phyloP scores from a whole-genome alignment of 2,329 filamentous ascomycete genomes.

The Cordyceps farinosa region DNA sequence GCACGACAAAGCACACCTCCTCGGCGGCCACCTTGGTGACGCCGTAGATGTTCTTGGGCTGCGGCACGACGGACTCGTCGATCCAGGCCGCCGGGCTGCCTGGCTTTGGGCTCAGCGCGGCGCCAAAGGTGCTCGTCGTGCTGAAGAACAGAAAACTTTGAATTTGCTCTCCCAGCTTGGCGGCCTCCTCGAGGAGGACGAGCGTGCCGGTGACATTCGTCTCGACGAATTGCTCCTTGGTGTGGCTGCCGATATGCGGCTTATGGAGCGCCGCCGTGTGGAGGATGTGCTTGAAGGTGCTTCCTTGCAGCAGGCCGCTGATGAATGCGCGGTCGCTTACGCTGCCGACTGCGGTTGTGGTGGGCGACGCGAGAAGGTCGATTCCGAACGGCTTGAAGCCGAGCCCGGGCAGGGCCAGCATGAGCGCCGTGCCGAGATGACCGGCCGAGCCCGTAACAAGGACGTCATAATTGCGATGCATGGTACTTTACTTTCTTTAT shows the following conservation, averaged over 20 bases:
- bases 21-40: constrained; percentile 47
- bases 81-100: constrained; percentile 43
- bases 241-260: constrained; percentile 43
- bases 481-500: not conserved
- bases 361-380: constrained; percentile 38
- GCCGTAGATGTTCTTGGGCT: constrained; percentile 48
- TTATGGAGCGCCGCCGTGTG: constrained; percentile 47
- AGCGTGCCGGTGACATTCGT: constrained; percentile 44
- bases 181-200: constrained; percentile 39
- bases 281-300: constrained; percentile 39
- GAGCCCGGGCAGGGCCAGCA: constrained; percentile 38
- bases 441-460: constrained; percentile 46
- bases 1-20: constrained; percentile 42
- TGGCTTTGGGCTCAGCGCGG: constrained; percentile 34
- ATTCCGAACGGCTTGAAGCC: constrained; percentile 42
- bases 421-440: constrained; percentile 44
- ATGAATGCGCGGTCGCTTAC: constrained; percentile 36
- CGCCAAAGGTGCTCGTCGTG: constrained; percentile 45
- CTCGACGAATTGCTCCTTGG: constrained; percentile 41
- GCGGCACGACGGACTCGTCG: constrained; percentile 37
- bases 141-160: constrained; percentile 43
- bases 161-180: constrained; percentile 25
- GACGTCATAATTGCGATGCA: constrained; percentile 28
- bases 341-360: constrained; percentile 36
- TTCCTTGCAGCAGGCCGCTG: constrained; percentile 27